Evolutionary conservation across 2,329 filamentous ascomycete genomes (phyloP).

Genomic region (Cercospora citrullina): DNA sequence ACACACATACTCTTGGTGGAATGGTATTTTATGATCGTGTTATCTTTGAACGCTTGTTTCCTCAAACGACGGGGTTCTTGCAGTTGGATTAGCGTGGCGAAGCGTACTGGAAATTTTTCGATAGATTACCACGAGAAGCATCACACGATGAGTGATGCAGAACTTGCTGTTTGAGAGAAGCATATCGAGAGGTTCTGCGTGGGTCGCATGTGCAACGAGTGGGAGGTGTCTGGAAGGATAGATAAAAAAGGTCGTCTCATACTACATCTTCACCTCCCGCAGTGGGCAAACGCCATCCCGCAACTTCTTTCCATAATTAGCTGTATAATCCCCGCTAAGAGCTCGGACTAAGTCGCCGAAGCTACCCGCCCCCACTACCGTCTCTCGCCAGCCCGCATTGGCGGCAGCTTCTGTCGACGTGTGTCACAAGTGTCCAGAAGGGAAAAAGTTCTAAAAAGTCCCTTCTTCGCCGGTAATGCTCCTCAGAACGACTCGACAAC

Average conservation of each 20-base stretch:
- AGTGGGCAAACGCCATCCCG: neutral
- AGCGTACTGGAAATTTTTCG: neutral
- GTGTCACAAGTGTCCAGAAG: constrained; percentile 6
- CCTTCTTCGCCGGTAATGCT: constrained; percentile 11
- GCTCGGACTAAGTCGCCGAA: constrained; percentile 10
- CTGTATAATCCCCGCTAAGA: constrained; percentile 1
- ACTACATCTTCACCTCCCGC: neutral
- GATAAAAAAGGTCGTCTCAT: neutral
- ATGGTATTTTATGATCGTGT: neutral
- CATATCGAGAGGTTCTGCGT: neutral
- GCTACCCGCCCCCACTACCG: constrained; percentile 11
- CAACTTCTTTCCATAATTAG: neutral
- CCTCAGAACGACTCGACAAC: constrained; percentile 4
- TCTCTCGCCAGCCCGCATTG: constrained; percentile 1
- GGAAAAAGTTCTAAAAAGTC: constrained; percentile 5
- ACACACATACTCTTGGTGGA: neutral
- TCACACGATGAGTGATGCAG: neutral
- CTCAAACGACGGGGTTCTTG: neutral
- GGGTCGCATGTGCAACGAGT: neutral
- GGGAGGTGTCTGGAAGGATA: neutral
- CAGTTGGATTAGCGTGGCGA: neutral
- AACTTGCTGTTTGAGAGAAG: neutral
- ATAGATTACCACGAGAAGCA: neutral
- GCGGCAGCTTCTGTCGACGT: constrained; percentile 6
- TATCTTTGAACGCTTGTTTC: neutral